Evolutionary conservation across 352 stramenopile species (phyloP), one percentile per base, ranked within the genome.

Genomic region (Halophytophthora polymorphica): DNA sequence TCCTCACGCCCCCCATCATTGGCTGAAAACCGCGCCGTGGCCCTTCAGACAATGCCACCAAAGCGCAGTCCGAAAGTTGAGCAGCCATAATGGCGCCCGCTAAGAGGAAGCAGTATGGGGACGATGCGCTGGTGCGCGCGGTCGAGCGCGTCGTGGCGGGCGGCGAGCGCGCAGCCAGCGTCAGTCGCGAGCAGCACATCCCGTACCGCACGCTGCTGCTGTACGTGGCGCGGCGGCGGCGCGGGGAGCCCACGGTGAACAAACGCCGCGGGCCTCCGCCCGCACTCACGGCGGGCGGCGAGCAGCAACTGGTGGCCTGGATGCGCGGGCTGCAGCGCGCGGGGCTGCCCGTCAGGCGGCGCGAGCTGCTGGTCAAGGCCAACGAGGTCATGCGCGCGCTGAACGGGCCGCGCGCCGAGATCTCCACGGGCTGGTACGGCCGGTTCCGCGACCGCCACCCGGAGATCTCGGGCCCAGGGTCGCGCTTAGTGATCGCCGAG

Each of bases 381-480:
- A 64, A 58, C 25, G 44, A 51, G 23, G 49, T 64, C 4, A 17
- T 64, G 6, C 41, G 17, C 2, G 41, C 29, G 6, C n/a, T 25
- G 7, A 49, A 19, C 18, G 51, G 51, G 13, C 28, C 49, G 7
- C 34, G 45, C 11, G 48, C 52, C 12, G 25, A 46, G 31, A 7
- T 64, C 7, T 64, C 56, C 2, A 40, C 56, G 7, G 56, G 56
- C 14, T 64, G 56, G 56, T 64, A 58, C 19, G 34, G 38, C n/a
- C 34, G 56, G 18, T 64, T 64, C 44, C 37, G 49, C 6, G 29
- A 29, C 21, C 50, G 56, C 2, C 56, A 64, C 36, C 49, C 49
- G 4, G 56, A 64, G 42, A 29, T 64, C 15, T 54, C 56, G 5
- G 56, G 56, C 10, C 42, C 56, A 21, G 52, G 56, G 15, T 8